phyloP scores from a whole-genome alignment of 345 rosid species.

The Euphorbia peplus region DNA sequence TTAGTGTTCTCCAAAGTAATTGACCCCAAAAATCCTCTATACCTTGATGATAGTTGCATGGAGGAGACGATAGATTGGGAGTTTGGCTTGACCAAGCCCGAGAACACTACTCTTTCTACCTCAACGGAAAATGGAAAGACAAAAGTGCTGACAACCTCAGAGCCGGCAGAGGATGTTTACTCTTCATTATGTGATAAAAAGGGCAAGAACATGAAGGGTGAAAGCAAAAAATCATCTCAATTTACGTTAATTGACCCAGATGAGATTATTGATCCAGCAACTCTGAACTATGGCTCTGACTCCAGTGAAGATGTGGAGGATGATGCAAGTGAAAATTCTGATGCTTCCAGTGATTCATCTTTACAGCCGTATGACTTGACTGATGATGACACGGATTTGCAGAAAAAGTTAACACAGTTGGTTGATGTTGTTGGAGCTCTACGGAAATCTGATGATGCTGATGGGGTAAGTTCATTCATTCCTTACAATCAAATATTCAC shows the following conservation, averaged over 20 bases:
- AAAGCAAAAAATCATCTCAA: constrained; percentile 39
- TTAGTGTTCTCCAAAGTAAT: constrained; percentile 77
- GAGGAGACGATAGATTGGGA: constrained; percentile 87
- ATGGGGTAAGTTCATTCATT: constrained; percentile 62
- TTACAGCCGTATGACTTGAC: constrained; percentile 88
- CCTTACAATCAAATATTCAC: too few relatives aligned
- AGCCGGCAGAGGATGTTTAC: constrained; percentile 28
- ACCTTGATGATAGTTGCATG: constrained; percentile 73
- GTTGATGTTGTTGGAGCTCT: constrained; percentile 92
- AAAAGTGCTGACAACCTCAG: constrained; percentile 29
- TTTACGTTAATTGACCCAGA: constrained; percentile 67
- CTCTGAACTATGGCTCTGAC: constrained; percentile 49
- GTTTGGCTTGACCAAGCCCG: constrained; percentile 46
- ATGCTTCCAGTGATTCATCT: constrained; percentile 66
- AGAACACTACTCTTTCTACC: constrained; percentile 28
- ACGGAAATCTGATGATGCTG: constrained; percentile 81
- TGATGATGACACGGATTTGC: constrained; percentile 78
- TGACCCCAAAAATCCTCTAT: constrained; percentile 84
- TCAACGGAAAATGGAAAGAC: constrained; percentile 33
- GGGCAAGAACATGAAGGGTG: constrained; percentile 31
- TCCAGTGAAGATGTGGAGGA: constrained; percentile 62
- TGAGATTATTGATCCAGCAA: constrained; percentile 82
- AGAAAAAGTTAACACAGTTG: constrained; percentile 65
- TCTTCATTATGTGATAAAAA: constrained; percentile 20
- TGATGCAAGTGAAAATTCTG: constrained; percentile 56